Percentiles rank a stretch among this genome's conserved stretches.
phyloP scores from a whole-genome alignment of 768 basidiomycete genomes.

The Lentinula lateritia region DNA sequence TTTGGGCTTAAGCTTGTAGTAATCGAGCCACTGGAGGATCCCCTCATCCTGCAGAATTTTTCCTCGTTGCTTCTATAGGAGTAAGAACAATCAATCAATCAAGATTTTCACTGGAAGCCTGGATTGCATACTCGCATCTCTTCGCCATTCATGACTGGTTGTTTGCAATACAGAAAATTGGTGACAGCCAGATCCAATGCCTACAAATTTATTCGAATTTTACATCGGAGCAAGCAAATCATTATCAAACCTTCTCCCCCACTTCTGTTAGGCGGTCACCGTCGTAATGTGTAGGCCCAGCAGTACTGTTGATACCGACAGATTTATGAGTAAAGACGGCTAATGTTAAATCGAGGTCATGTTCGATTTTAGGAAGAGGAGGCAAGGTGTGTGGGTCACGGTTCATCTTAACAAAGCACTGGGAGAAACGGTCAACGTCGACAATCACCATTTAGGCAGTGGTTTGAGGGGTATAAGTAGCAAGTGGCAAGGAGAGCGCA shows the following conservation, averaged over 20 bases:
- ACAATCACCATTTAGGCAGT: not conserved
- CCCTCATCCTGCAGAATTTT: not conserved
- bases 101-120: not conserved
- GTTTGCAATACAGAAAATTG: not conserved
- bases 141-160: not conserved
- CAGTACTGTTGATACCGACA: constrained; percentile 18
- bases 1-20: not conserved
- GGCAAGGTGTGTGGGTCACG: constrained; percentile 23
- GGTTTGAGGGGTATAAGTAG: not conserved
- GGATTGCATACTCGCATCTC: not conserved
- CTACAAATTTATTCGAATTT: not conserved
- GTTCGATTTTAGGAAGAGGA: constrained; percentile 50
- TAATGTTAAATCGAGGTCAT: constrained; percentile 46
- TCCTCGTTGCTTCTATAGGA: not conserved
- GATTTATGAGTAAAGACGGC: constrained; percentile 53
- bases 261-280: constrained; percentile 55
- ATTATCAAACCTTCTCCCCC: constrained; percentile 35
- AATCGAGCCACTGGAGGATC: not conserved
- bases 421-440: not conserved
- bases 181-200: not conserved
- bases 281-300: constrained; percentile 44
- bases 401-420: constrained; percentile 1
- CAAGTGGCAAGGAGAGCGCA: not conserved
- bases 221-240: not conserved
- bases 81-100: not conserved